Base-by-base conservation (phyloP, 345 rosid genomes). In the Brassica incana region DNA sequence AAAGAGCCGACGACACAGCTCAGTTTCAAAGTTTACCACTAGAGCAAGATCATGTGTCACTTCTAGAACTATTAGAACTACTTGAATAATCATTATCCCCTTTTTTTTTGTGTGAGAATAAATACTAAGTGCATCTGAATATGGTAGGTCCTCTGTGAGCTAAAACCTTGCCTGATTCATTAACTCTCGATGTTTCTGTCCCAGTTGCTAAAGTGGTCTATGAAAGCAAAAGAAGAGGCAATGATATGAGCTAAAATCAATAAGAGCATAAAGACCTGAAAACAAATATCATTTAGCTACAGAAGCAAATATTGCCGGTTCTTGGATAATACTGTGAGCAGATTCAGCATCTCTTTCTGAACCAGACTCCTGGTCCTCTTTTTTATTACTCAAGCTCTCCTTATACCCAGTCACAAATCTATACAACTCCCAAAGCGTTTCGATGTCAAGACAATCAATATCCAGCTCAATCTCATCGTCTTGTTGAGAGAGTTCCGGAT, bases 351-450 rank as follows among this genome's bases (percentile, higher is more conserved):
- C 75, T 65, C 76, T 84, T 68, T 84, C 82, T 67, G 73, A 70
- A 52, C 81, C 74, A 73, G 77, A 52, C 80, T 65, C 83, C 5
- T 87, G 92, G 72, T 78, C 84, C 30, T 87, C 88, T 66, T 78
- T 83, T 82, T 66, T 83, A 84, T 84, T 85, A 83, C 77, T 82
- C 74, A 83, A 69, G 82, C 84, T 76, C 71, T 82, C 90, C 71
- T 82, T 85, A 72, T 90, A 82, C 72, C 85, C 75, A 40, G 72
- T 83, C 36, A 92, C 90, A 72, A 90, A 88, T 67, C 83, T 80
- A 77, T 95, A 84, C 61, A 95, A 95, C 80, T 92, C 95, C 98
- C 97, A 95, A 72, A 92, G 91, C 11, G 97, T 92, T 75, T 92
- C 87, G 32, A 81, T 76, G 83, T 92, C 97, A 76, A 95, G 82